Base-by-base conservation (phyloP, 257 asterid genomes). In the Capsicum pubescens region DNA sequence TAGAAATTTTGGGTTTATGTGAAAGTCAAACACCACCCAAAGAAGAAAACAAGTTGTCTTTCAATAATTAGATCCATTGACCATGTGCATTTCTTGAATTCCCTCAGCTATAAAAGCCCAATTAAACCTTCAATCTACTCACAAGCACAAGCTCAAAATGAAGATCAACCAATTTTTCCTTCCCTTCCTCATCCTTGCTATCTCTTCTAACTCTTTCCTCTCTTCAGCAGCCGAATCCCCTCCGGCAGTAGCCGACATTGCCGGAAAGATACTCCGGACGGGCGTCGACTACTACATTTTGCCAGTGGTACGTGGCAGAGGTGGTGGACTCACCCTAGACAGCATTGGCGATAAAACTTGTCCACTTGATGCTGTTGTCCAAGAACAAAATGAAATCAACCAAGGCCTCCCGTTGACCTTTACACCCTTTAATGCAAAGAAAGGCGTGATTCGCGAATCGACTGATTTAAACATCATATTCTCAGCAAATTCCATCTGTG, bases 311-410 rank as follows among this genome's bases (percentile, higher is more conserved):
- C 94, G 93, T 3, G 94, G 93, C 71, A 60, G 91, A 11, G 97
- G 95, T 4, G 97, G 97, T 0, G 97, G 95, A n/a, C 89, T 93
- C 42, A 89, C 92, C 9, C 81, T 90, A 60, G 84, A 81, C 83
- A 60, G 83, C 85, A 59, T 83, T 9, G 59, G 83, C 26, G 87
- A 89, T 84, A 13, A 58, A 2, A 68, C 86, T 0, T 90, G 95
- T 89, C 92, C 94, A 3, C 89, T 88, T 1, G 87, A 80, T n/a
- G 92, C 91, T n/a, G 90, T 82, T 54, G 44, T 89, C 46, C 95
- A 92, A 66, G 93, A 85, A 16, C 86, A 35, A 36, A n/a, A 6
- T 0, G 93, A 87, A 39, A 84, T 87, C 0, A 46, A 86, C 0
- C 76, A 84, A 0, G 97, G 97, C 68, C 90, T 91, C 35, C 92